Evolutionary conservation across 2,329 filamentous ascomycete genomes (phyloP).

Genomic region (Kalmusia sp.): DNA sequence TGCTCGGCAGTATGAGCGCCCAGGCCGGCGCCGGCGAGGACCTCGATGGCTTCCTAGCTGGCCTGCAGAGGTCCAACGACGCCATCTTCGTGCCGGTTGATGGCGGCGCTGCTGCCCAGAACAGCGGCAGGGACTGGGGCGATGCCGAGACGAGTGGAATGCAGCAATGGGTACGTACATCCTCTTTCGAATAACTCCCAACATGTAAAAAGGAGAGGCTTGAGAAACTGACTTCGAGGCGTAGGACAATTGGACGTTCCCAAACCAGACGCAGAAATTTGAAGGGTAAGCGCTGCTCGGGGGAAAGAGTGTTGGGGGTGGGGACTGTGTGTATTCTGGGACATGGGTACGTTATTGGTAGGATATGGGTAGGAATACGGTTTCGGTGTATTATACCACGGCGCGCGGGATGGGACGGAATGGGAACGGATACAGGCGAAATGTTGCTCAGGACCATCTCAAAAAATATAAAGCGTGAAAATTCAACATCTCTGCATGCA

Average conservation of each 20-base stretch:
- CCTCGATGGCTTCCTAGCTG: conserved; percentile 35
- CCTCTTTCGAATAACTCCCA: not conserved
- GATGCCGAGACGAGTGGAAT: conserved; percentile 32
- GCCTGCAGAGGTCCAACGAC: conserved; percentile 28
- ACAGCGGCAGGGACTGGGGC: conserved; percentile 24
- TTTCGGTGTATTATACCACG: conserved; percentile 2
- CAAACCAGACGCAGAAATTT: conserved; percentile 10
- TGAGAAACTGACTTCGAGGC: not conserved
- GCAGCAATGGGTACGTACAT: conserved; percentile 41
- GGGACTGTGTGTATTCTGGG: not conserved
- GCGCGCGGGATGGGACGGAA: not conserved
- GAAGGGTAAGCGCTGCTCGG: conserved; percentile 1
- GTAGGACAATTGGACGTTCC: conserved; percentile 22
- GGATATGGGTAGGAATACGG: not conserved
- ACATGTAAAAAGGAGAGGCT: not conserved
- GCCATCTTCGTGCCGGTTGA: conserved; percentile 48
- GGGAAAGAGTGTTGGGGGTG: not conserved
- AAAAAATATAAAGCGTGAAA: no score
- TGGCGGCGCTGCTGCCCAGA: conserved; percentile 11
- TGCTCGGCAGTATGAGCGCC: conserved; percentile 33
- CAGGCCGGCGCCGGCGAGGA: conserved; percentile 17
- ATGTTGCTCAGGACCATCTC: no score
- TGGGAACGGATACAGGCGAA: not conserved
- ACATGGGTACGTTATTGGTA: not conserved
- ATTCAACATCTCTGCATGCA: no score